These are phyloP conservation scores for Yamadazyma pseudoaaseri DNA, from an alignment of 1,139 yeast genomes.

Conservation along the genomic window DNA sequence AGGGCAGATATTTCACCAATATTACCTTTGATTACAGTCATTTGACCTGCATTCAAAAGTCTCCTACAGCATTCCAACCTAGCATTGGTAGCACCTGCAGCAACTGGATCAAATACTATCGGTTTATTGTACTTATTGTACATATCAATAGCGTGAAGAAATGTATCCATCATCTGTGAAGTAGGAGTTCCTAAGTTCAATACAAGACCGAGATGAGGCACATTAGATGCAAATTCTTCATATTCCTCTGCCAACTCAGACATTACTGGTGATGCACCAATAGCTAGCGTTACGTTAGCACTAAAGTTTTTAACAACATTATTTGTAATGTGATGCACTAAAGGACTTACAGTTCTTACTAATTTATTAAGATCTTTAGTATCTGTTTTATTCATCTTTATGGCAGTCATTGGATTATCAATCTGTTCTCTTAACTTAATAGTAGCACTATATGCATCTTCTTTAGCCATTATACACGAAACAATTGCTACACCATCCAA, in stretches of 20 bases:
- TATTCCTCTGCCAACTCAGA: constrained; percentile 75
- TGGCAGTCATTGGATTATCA: constrained; percentile 1
- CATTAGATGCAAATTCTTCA: constrained; percentile 56
- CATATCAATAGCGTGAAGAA: constrained; percentile 51
- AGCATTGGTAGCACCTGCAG: constrained; percentile 75
- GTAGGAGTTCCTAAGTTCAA: constrained; percentile 79
- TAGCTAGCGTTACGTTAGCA: constrained; percentile 84
- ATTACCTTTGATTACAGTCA: constrained; percentile 81
- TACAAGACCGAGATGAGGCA: constrained; percentile 56
- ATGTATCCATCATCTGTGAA: constrained; percentile 40
- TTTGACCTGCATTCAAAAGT: constrained; percentile 57
- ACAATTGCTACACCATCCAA: constrained; percentile 86
- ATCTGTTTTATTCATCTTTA: background rate
- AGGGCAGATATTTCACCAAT: constrained; percentile 70
- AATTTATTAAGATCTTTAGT: background rate
- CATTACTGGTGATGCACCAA: constrained; percentile 91
- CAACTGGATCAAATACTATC: constrained; percentile 87
- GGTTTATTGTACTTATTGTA: constrained; percentile 62
- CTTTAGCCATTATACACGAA: constrained; percentile 76
- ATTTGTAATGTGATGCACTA: constrained; percentile 88
- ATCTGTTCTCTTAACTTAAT: constrained; percentile 22
- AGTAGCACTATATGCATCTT: constrained; percentile 58
- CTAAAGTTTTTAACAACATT: constrained; percentile 86
- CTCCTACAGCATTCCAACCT: constrained; percentile 49
- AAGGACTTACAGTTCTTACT: constrained; percentile 38